Evolutionary conservation across 352 stramenopile species (phyloP), one percentile per base, ranked within the genome.

Genomic region (Phytophthora litchii): DNA sequence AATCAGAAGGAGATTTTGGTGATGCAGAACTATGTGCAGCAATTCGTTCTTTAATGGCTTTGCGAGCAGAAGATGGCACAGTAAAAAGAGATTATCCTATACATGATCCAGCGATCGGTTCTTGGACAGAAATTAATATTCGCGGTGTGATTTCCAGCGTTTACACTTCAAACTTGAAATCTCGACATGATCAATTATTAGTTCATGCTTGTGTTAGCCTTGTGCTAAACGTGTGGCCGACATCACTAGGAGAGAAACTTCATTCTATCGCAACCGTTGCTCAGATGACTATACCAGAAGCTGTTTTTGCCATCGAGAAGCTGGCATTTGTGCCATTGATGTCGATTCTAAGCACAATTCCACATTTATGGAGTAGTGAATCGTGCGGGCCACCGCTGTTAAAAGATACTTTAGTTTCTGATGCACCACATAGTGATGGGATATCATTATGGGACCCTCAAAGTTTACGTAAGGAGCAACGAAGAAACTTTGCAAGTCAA

Each of bases 181-280:
- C 46, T 6, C 20, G 17, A 0, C 38, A 72, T 14, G 74, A 80
- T 21, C 43, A 60, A 17, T 8, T 38, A 12, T 50, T 83, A 9
- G 42, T 80, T n/a, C 13, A 55, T 23, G 70, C 35, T 19, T 80
- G 69, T 14, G 23, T 77, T 4, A 48, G 72, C 9, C 13, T 70
- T 31, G 12, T 75, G 2, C 16, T 72, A 6, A 63, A 50, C 13
- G 36, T 32, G 20, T 71, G 63, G 63, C 45, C 63, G 4, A 27
- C 6, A 32, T 7, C 29, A 58, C n/a, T n/a, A n/a, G 50, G 45
- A 23, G 10, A 14, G 9, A n/a, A 47, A 11, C 32, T 36, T 32
- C 29, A 51, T 36, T n/a, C 19, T 23, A 48, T 20, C 16, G 13
- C 16, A 7, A 46, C 41, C 19, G 27, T 52, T 42, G 58, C 50